Evolutionary conservation across 225 moss, liverwort and hornwort species (phyloP).

Genomic region (Sphagnum contortum): DNA sequence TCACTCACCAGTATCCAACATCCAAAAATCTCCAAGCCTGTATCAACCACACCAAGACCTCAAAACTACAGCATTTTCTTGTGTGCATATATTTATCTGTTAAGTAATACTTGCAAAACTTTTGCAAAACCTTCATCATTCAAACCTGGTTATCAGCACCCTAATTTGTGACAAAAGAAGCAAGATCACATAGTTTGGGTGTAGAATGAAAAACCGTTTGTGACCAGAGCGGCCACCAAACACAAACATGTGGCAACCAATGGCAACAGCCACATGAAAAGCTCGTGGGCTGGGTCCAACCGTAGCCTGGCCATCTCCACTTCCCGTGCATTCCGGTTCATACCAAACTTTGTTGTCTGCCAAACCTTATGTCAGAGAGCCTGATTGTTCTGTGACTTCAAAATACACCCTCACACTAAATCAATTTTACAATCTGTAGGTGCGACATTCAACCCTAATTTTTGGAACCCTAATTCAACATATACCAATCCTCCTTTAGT

Average conservation of each 20-base stretch:
- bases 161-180: neutral
- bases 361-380: neutral
- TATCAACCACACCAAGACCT: constrained; percentile 3
- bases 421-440: no score
- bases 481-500: no score
- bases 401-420: no score
- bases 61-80: no score
- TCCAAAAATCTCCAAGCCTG: constrained; percentile 99
- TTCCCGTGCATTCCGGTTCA: constrained; percentile 70
- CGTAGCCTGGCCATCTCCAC: constrained; percentile 44
- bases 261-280: constrained; percentile 92
- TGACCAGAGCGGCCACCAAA: constrained; percentile 99
- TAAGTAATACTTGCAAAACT: no score
- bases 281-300: constrained; percentile 89
- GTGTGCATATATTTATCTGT: no score
- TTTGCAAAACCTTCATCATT: neutral
- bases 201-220: constrained; percentile 72
- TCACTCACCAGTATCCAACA: constrained; percentile 89
- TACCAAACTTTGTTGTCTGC: constrained; percentile 83
- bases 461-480: no score
- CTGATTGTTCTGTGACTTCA: no score
- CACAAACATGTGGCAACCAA: constrained; percentile 93
- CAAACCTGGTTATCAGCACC: neutral
- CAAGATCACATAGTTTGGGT: neutral
- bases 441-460: no score